Conservation (phyloP, 148 eudicot species). For the Silene uniflora region DNA sequence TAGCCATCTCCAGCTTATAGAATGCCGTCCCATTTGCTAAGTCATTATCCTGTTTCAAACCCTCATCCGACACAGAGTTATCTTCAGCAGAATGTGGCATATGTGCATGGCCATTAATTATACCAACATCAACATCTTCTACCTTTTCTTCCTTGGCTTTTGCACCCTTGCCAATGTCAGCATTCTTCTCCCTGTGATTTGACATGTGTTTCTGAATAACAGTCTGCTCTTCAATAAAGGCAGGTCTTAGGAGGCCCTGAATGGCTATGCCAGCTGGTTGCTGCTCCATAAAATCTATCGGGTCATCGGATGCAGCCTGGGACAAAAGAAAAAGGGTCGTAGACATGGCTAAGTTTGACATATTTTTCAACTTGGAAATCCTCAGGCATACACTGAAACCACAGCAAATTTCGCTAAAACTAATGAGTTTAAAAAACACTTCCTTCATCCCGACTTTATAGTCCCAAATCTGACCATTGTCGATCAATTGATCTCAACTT, state of each 20-base stretch:
- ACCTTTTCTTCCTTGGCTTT: constrained; percentile 33
- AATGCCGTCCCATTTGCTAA: constrained; percentile 62
- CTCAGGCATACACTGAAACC: not conserved
- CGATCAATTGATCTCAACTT: too few relatives aligned
- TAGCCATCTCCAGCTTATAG: constrained; percentile 87
- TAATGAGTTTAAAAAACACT: not conserved
- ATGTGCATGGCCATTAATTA: constrained; percentile 53
- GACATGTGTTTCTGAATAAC: constrained; percentile 55
- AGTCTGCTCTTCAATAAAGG: constrained; percentile 73
- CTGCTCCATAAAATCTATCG: constrained; percentile 82
- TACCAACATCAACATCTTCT: constrained; percentile 37
- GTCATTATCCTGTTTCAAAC: constrained; percentile 58
- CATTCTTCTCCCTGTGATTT: constrained; percentile 29
- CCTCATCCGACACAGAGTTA: constrained; percentile 40
- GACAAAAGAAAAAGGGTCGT: not conserved
- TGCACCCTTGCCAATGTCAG: constrained; percentile 28
- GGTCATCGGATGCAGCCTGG: constrained; percentile 68
- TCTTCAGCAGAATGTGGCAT: constrained; percentile 44
- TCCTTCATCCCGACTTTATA: too few relatives aligned
- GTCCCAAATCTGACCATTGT: too few relatives aligned
- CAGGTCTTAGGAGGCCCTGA: constrained; percentile 84
- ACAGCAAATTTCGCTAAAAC: constrained; percentile 1
- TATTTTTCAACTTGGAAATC: constrained; percentile 1
- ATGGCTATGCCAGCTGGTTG: constrained; percentile 84
- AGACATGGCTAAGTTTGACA: not conserved